A percentile compares a stretch with the other conserved stretches of the same genome.
These are phyloP conservation scores for Podospora pseudopauciseta DNA, from an alignment of 495 filamentous ascomycete genomes.

Conservation along the genomic window DNA sequence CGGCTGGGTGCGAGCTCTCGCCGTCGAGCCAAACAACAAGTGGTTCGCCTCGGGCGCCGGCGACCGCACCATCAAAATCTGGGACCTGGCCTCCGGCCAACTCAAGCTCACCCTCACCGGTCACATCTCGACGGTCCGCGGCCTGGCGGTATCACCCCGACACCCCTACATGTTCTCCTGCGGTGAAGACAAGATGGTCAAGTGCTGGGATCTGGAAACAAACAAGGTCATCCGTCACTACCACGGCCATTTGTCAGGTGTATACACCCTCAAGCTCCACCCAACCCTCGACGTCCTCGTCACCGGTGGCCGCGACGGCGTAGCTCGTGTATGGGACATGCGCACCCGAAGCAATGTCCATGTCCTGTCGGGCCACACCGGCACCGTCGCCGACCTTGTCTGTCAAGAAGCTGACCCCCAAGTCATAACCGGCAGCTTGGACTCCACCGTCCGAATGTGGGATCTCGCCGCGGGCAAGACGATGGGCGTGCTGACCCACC, in stretches of 20 bases:
- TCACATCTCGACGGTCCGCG: constrained; percentile 94
- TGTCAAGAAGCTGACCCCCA: constrained; percentile 97
- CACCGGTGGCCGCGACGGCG: constrained; percentile 92
- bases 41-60: constrained; percentile 98
- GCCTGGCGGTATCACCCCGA: constrained; percentile 85
- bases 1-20: constrained; percentile 89
- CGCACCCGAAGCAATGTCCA: constrained; percentile 91
- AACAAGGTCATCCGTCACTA: constrained; percentile 99
- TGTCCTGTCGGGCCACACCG: constrained; percentile 84
- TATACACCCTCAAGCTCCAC: constrained; percentile 87
- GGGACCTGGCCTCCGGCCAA: constrained; percentile 85
- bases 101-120: constrained; percentile 87
- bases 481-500: constrained; percentile 93
- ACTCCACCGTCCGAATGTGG: constrained; percentile 91
- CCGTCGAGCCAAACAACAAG: constrained; percentile 92
- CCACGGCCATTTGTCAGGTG: constrained; percentile 94
- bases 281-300: constrained; percentile 92
- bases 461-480: constrained; percentile 95
- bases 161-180: constrained; percentile 98
- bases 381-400: constrained; percentile 81
- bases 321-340: constrained; percentile 98
- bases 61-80: constrained; percentile 98
- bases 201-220: constrained; percentile 98
- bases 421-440: constrained; percentile 85
- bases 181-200: constrained; percentile 99